A percentile compares a stretch with the other conserved stretches of the same genome.
Conservation (phyloP, 306 rosid genomes). For the Citrullus colocynthis region DNA sequence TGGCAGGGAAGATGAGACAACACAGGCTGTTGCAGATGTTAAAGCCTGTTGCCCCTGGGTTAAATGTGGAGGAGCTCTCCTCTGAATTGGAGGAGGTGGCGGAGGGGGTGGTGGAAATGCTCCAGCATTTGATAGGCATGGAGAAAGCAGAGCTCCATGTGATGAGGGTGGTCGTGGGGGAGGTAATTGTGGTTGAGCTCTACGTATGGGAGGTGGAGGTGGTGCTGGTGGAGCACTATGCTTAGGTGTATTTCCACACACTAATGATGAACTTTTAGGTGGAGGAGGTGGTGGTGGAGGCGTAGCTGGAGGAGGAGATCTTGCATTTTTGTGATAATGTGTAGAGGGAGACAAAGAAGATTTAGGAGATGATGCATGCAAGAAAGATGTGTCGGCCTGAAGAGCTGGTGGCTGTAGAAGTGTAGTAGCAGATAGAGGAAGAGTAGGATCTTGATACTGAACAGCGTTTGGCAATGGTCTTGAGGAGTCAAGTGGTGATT, state of each 20-base stretch:
- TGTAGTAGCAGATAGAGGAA: slow-evolving; percentile 15
- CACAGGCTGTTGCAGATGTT: slow-evolving; percentile 23
- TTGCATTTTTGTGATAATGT: neutral
- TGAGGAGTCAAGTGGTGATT: slow-evolving; percentile 16
- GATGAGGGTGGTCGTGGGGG: slow-evolving; percentile 23
- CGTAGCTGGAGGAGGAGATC: slow-evolving; percentile 23
- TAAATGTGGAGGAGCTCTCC: slow-evolving; percentile 27
- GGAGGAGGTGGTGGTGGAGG: slow-evolving; percentile 46
- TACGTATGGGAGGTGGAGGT: slow-evolving; percentile 12
- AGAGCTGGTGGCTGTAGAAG: slow-evolving; percentile 17
- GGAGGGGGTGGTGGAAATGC: slow-evolving; percentile 26
- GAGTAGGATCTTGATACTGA: slow-evolving; percentile 15
- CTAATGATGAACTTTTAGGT: slow-evolving; percentile 9
- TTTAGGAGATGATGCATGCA: neutral
- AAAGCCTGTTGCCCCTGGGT: slow-evolving; percentile 24
- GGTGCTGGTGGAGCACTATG: slow-evolving; percentile 18
- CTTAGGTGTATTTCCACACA: neutral
- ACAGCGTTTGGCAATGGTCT: neutral
- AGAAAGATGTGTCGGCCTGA: neutral
- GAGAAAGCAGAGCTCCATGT: slow-evolving; percentile 5
- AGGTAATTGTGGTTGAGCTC: slow-evolving; percentile 23
- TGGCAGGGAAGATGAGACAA: slow-evolving; percentile 45
- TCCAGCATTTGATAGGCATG: slow-evolving; percentile 23
- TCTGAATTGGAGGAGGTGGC: slow-evolving; percentile 25
- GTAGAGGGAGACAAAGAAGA: neutral